phyloP scores from a whole-genome alignment of 2,329 filamentous ascomycete genomes.

The Fusarium albosuccineum region DNA sequence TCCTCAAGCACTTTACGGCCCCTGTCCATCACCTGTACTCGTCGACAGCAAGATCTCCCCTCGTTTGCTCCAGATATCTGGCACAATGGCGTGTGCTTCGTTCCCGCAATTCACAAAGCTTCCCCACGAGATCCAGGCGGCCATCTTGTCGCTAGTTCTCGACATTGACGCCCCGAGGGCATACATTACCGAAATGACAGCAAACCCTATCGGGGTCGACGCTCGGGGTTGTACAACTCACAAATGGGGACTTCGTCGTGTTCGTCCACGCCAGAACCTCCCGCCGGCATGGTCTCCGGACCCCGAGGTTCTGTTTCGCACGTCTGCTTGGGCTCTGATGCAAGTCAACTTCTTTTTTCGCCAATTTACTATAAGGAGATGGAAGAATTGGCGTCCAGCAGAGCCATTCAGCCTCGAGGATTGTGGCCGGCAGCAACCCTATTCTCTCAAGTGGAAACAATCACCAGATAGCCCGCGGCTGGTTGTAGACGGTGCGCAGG shows the following conservation, averaged over 20 bases:
- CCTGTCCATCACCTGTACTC: no score
- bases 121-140: not conserved
- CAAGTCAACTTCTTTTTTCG: not conserved
- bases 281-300: not conserved
- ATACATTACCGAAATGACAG: not conserved
- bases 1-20: not conserved
- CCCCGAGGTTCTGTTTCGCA: not conserved
- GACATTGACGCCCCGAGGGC: not conserved
- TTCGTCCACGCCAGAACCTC: not conserved
- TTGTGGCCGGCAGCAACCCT: not conserved
- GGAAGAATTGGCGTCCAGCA: not conserved
- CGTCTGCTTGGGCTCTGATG: not conserved
- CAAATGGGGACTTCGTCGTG: not conserved
- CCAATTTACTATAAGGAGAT: not conserved
- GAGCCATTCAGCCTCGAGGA: not conserved
- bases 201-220: not conserved
- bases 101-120: not conserved
- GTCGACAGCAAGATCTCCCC: no score
- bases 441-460: not conserved
- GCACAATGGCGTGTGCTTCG: not conserved
- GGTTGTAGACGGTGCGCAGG: not conserved
- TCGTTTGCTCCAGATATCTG: not conserved
- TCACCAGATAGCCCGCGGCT: not conserved
- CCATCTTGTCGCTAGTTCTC: not conserved
- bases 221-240: not conserved